These are phyloP conservation scores for Extremus antarcticus DNA, from an alignment of 495 filamentous ascomycete genomes.

Conservation along the genomic window DNA sequence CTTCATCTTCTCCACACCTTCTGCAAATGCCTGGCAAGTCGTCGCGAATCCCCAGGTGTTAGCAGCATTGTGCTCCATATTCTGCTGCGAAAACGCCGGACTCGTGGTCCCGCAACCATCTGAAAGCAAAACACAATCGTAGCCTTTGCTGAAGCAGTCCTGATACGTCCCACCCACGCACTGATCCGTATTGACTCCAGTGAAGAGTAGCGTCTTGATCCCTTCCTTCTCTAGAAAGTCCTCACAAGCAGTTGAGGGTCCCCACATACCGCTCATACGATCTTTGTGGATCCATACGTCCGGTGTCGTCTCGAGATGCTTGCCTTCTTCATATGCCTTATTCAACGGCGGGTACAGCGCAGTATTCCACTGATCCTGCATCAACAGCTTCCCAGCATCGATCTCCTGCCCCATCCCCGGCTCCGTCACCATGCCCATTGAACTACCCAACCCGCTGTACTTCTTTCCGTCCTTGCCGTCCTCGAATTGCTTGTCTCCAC, in stretches of 20 bases:
- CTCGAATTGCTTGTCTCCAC: conserved; percentile 20
- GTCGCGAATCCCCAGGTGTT: conserved; percentile 35
- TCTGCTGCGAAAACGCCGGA: conserved; percentile 31
- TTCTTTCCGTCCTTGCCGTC: conserved; percentile 22
- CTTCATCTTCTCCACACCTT: conserved; percentile 22
- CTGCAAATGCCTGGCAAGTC: conserved; percentile 30
- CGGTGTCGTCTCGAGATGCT: conserved; percentile 18
- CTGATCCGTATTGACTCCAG: conserved; percentile 51
- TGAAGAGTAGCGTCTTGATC: conserved; percentile 42
- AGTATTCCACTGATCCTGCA: conserved; percentile 45
- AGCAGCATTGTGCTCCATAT: conserved; percentile 35
- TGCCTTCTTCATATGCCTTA: conserved; percentile 26
- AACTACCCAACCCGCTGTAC: conserved; percentile 37
- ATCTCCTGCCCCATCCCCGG: conserved; percentile 29
- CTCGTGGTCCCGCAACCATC: conserved; percentile 45
- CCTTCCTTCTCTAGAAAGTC: conserved; percentile 32
- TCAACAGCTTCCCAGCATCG: conserved; percentile 39
- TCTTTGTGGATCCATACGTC: conserved; percentile 49
- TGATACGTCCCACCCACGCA: conserved; percentile 45
- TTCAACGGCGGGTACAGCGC: conserved; percentile 39
- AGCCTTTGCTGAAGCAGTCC: conserved; percentile 44
- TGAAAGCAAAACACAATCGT: conserved; percentile 44
- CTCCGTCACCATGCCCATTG: conserved; percentile 32
- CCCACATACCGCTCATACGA: conserved; percentile 47
- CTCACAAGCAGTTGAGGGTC: conserved; percentile 22